These are phyloP conservation scores for Fomitopsis schrenkii DNA, from an alignment of 1,284 basidiomycete species.

Conservation along the genomic window DNA sequence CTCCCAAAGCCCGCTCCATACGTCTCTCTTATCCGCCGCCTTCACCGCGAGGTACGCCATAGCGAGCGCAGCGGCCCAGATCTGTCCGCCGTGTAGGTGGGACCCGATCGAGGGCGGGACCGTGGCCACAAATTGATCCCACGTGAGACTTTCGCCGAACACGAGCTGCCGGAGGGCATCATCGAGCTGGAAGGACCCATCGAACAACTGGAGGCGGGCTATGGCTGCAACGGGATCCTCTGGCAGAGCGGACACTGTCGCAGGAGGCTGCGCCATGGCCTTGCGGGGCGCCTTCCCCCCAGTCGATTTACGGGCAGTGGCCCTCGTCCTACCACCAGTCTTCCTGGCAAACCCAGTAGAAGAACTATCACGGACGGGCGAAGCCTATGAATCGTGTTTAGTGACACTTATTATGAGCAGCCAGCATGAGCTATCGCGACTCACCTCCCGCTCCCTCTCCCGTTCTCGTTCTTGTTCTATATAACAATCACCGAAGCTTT, in stretches of 20 bases:
- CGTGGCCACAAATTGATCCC: not conserved
- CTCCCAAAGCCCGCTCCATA: constrained; percentile 32
- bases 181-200: constrained; percentile 42
- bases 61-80: constrained; percentile 41
- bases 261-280: not conserved
- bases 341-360: too few species aligned
- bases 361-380: not conserved
- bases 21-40: constrained; percentile 28
- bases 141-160: constrained; percentile 15
- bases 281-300: not conserved
- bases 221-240: constrained; percentile 29
- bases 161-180: constrained; percentile 27
- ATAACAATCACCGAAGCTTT: not conserved
- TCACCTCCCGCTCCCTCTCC: not conserved
- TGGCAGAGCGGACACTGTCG: not conserved
- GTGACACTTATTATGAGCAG: not conserved
- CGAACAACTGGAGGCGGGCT: constrained; percentile 35
- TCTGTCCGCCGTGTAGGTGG: constrained; percentile 17
- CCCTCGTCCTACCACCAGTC: not conserved
- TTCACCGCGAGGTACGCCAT: constrained; percentile 34
- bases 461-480: not conserved
- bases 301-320: not conserved
- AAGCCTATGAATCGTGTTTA: not conserved
- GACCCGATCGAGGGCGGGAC: constrained; percentile 6
- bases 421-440: not conserved